phyloP scores from a whole-genome alignment of 345 rosid species.

The Acer campestre region DNA sequence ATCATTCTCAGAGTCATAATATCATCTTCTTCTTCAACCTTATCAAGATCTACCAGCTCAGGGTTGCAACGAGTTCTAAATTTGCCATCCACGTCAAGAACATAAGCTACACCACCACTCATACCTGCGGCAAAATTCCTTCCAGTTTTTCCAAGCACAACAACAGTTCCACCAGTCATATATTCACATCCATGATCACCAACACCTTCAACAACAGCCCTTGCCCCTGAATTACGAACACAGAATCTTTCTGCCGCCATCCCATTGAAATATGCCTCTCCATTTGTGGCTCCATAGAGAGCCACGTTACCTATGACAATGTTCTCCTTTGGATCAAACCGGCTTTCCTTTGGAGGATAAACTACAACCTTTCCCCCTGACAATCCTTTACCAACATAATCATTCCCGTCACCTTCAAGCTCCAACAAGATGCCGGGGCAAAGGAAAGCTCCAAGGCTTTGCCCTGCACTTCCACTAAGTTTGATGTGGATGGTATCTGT shows the following conservation, averaged over 20 bases:
- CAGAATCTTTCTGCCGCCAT: constrained; percentile 99
- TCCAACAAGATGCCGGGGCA: constrained; percentile 90
- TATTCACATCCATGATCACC: constrained; percentile 99
- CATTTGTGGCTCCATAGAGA: constrained; percentile 88
- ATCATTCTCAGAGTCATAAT: constrained; percentile 81
- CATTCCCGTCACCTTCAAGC: constrained; percentile 97
- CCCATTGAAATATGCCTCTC: constrained; percentile 96
- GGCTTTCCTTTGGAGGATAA: constrained; percentile 89
- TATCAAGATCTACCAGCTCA: constrained; percentile 95
- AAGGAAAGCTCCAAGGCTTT: constrained; percentile 95
- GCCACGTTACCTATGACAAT: constrained; percentile 97
- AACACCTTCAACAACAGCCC: constrained; percentile 97
- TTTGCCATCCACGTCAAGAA: constrained; percentile 81
- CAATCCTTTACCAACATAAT: constrained; percentile 97
- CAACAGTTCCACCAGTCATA: constrained; percentile 99
- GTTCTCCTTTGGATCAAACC: constrained; percentile 94
- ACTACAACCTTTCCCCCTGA: constrained; percentile 95
- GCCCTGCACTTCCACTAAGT: constrained; percentile 97
- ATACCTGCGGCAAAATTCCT: constrained; percentile 99
- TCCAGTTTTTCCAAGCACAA: constrained; percentile 96
- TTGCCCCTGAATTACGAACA: constrained; percentile 99
- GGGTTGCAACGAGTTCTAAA: constrained; percentile 80
- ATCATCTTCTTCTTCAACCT: constrained; percentile 92
- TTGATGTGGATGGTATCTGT: constrained; percentile 84
- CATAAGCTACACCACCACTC: constrained; percentile 99